Percentiles rank a stretch among this genome's conserved stretches.
Evolutionary conservation across 1,139 yeast species (phyloP).

Genomic region (Geotrichum reessii): DNA sequence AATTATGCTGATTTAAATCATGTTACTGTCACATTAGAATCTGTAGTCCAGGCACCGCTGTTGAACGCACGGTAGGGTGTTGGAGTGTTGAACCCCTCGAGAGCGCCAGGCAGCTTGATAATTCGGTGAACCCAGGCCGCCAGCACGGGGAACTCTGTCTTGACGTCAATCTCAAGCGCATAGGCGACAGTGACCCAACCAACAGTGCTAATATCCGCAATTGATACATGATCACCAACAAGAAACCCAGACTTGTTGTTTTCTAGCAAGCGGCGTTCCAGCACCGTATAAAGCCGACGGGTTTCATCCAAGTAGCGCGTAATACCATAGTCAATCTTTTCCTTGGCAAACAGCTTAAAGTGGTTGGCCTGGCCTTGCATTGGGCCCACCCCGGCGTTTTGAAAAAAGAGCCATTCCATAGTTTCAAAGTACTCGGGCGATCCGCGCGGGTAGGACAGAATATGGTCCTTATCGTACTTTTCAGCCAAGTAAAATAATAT

Average conservation of each 20-base stretch:
- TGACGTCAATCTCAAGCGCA: background rate
- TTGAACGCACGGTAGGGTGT: constrained; percentile 12
- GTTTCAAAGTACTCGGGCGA: constrained; percentile 46
- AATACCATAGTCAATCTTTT: constrained; percentile 45
- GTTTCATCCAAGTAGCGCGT: constrained; percentile 48
- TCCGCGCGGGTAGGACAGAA: constrained; percentile 44
- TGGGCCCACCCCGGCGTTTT: background rate
- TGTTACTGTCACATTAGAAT: background rate
- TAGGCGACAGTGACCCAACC: background rate
- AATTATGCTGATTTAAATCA: no score
- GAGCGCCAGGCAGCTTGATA: constrained; percentile 38
- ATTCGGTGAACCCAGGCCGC: constrained; percentile 23
- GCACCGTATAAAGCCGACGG: constrained; percentile 43
- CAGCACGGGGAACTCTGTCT: background rate
- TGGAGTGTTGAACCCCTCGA: constrained; percentile 32
- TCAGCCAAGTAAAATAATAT: constrained; percentile 52
- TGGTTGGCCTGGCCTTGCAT: background rate
- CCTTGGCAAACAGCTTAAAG: background rate
- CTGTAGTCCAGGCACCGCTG: constrained; percentile 9
- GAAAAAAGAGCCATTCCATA: constrained; percentile 42
- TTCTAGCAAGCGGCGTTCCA: background rate
- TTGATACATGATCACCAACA: background rate
- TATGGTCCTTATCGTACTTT: constrained; percentile 49
- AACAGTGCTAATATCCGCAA: background rate
- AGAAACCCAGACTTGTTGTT: background rate